These are phyloP conservation scores for Leptodontidium sp. DNA, from an alignment of 2,329 filamentous ascomycete genomes.

Conservation along the genomic window DNA sequence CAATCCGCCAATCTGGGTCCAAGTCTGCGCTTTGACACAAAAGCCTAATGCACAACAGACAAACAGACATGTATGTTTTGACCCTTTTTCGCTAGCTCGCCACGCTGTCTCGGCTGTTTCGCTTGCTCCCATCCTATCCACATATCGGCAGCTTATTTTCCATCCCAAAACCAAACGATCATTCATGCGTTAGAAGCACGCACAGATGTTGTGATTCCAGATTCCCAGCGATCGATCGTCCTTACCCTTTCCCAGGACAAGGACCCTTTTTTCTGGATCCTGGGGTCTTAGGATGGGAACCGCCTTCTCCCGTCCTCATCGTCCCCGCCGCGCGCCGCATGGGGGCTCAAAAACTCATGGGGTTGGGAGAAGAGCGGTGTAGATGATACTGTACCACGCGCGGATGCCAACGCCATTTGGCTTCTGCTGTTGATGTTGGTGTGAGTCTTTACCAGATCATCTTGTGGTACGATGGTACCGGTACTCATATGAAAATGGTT, in stretches of 20 bases:
- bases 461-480: too few relatives aligned
- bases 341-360: neutral
- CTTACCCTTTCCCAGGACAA: neutral
- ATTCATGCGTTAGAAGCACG: constrained; percentile 24
- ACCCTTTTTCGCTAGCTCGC: constrained; percentile 2
- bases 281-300: neutral
- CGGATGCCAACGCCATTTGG: constrained; percentile 11
- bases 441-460: too few relatives aligned
- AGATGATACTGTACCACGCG: constrained; percentile 1
- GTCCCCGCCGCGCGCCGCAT: constrained; percentile 1
- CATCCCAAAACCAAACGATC: neutral
- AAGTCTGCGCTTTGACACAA: constrained; percentile 10
- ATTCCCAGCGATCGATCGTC: constrained; percentile 6
- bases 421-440: constrained; percentile 6
- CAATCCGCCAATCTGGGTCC: constrained; percentile 11
- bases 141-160: too few relatives aligned
- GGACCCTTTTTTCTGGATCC: neutral
- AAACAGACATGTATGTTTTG: constrained; percentile 1
- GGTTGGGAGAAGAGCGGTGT: constrained; percentile 11
- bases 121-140: neutral
- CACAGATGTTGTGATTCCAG: constrained; percentile 15
- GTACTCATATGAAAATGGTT: too few relatives aligned
- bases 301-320: constrained; percentile 10
- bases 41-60: constrained; percentile 10
- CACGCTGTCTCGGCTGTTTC: neutral